Conservation (phyloP, 1,139 yeast species). For the Suhomyces maxii region DNA sequence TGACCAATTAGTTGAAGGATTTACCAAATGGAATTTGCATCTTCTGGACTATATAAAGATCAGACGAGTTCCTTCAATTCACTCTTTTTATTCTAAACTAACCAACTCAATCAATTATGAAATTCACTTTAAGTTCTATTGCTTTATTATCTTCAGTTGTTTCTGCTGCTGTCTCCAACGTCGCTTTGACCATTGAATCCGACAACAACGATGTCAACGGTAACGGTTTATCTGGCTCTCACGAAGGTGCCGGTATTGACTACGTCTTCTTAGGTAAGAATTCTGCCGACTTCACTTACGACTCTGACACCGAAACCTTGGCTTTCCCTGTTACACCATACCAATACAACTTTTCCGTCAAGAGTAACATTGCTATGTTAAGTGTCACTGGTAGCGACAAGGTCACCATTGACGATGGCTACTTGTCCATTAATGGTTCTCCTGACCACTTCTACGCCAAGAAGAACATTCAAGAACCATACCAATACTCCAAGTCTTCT, state of each 20-base stretch:
- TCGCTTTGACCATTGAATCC: conserved; percentile 7
- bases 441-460: conserved; percentile 39
- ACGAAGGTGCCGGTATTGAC: conserved; percentile 60
- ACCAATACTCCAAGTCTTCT: conserved; percentile 31
- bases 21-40: no score
- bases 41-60: no score
- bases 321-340: neutral
- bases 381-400: conserved; percentile 16
- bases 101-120: conserved; percentile 1
- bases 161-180: conserved; percentile 3
- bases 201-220: conserved; percentile 3
- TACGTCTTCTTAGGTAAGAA: conserved; percentile 38
- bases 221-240: conserved; percentile 17
- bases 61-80: no score
- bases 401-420: conserved; percentile 21
- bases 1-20: no score
- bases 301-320: conserved; percentile 5
- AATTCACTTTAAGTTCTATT: conserved; percentile 5
- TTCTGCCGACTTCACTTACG: conserved; percentile 8
- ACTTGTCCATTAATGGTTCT: conserved; percentile 31
- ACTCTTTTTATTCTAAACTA: neutral
- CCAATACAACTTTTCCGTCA: conserved; percentile 7
- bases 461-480: conserved; percentile 43
- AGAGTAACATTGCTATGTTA: conserved; percentile 14
- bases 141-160: conserved; percentile 7